Evolutionary conservation across 1,284 basidiomycete species (phyloP).

Genomic region (Stygiomarasmius scandens): DNA sequence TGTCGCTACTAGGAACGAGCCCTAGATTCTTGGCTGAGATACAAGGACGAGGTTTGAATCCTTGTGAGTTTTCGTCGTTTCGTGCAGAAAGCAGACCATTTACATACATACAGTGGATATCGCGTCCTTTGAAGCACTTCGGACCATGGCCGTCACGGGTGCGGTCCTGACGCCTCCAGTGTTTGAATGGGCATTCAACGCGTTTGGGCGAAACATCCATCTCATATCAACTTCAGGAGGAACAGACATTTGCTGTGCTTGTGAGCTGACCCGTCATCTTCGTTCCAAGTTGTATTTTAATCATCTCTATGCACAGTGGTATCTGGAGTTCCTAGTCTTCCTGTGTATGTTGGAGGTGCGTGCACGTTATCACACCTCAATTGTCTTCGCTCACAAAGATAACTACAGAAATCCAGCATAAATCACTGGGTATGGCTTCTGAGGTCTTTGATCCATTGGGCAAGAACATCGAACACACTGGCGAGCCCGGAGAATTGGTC

Average conservation of each 20-base stretch:
- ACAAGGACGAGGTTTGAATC: slow-evolving; percentile 54
- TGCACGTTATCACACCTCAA: neutral
- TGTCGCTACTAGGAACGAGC: slow-evolving; percentile 64
- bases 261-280: slow-evolving; percentile 38
- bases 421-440: slow-evolving; percentile 65
- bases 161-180: slow-evolving; percentile 79
- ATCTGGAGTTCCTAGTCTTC: slow-evolving; percentile 41
- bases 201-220: slow-evolving; percentile 63
- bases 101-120: slow-evolving; percentile 42
- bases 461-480: slow-evolving; percentile 59
- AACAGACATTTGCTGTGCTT: slow-evolving; percentile 78
- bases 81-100: no score
- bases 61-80: slow-evolving; percentile 37
- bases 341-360: slow-evolving; percentile 60
- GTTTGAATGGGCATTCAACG: slow-evolving; percentile 77
- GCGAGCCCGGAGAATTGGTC: slow-evolving; percentile 66
- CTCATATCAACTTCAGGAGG: slow-evolving; percentile 77
- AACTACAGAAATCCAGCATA: slow-evolving; percentile 62
- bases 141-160: slow-evolving; percentile 71
- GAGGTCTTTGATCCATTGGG: slow-evolving; percentile 60
- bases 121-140: slow-evolving; percentile 56
- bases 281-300: neutral
- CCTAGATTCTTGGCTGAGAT: slow-evolving; percentile 71
- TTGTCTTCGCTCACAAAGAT: neutral
- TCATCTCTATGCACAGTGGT: slow-evolving; percentile 43